Conservation (phyloP, 495 filamentous ascomycete species). For the Penicillium ucsense region DNA sequence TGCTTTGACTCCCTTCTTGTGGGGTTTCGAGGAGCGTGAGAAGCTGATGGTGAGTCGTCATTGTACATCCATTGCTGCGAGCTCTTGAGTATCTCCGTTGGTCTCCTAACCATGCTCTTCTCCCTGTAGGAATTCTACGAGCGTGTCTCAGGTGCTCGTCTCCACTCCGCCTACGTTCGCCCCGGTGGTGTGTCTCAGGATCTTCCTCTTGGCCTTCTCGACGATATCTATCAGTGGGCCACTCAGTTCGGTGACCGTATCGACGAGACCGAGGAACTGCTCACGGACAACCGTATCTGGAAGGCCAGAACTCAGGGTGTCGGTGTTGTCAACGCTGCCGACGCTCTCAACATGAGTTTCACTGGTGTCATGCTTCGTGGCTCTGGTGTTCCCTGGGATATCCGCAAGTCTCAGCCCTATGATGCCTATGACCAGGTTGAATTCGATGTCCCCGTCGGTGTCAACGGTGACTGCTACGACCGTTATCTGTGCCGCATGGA, state of each 20-base stretch:
- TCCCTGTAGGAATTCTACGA: conserved; percentile 90
- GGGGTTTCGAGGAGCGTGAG: conserved; percentile 99
- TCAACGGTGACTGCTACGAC: conserved; percentile 98
- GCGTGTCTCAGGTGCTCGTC: conserved; percentile 93
- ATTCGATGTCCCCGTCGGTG: conserved; percentile 93
- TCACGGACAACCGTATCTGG: conserved; percentile 99
- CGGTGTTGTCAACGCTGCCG: conserved; percentile 82
- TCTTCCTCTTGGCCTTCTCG: conserved; percentile 85
- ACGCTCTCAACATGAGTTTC: conserved; percentile 93
- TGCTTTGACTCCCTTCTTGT: conserved; percentile 95
- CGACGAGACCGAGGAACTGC: conserved; percentile 96
- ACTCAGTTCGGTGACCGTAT: conserved; percentile 99
- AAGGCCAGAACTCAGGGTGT: conserved; percentile 83
- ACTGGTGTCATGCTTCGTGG: conserved; percentile 96
- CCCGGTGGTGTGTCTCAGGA: conserved; percentile 96
- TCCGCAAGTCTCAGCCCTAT: conserved; percentile 91
- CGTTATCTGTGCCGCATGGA: conserved; percentile 99
- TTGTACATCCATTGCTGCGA: no score
- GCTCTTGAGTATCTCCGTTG: neutral
- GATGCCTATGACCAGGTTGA: conserved; percentile 97
- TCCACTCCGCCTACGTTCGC: conserved; percentile 96
- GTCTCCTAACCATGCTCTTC: neutral
- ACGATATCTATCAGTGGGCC: conserved; percentile 99
- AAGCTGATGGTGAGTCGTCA: conserved; percentile 82
- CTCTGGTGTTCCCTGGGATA: conserved; percentile 94